phyloP scores from a whole-genome alignment of 108 stramenopile genomes.

The Skeletonema grethae region DNA sequence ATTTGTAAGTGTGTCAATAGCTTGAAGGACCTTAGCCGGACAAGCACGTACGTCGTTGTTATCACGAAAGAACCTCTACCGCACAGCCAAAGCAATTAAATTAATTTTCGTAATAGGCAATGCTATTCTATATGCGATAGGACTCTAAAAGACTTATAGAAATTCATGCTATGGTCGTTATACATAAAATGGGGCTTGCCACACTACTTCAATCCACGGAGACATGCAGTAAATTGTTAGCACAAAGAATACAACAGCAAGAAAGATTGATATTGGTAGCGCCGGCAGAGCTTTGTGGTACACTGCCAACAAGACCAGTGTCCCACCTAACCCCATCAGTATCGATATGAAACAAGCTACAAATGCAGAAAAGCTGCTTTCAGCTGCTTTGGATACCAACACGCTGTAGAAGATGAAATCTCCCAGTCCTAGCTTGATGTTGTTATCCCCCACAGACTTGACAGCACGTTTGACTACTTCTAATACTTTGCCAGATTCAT shows the following conservation, averaged over 20 bases:
- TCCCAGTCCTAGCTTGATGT: slow-evolving; percentile 71
- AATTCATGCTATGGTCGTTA: slow-evolving; percentile 12
- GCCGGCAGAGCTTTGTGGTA: slow-evolving; percentile 92
- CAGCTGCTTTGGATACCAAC: slow-evolving; percentile 91
- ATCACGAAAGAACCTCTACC: slow-evolving; percentile 47
- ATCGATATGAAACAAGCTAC: slow-evolving; percentile 87
- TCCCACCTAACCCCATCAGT: slow-evolving; percentile 82
- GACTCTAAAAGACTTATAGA: neutral
- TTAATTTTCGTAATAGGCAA: neutral
- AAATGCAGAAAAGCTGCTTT: slow-evolving; percentile 90
- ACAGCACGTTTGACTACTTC: slow-evolving; percentile 19
- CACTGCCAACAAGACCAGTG: slow-evolving; percentile 87
- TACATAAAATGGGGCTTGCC: slow-evolving; percentile 59
- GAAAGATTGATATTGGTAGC: slow-evolving; percentile 87
- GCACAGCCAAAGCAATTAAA: neutral
- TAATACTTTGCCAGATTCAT: slow-evolving; percentile 53
- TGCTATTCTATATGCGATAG: neutral
- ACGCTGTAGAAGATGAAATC: slow-evolving; percentile 98
- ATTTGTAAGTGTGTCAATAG: slow-evolving; percentile 31
- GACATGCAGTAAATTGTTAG: slow-evolving; percentile 64
- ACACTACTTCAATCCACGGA: slow-evolving; percentile 68
- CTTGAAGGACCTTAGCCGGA: slow-evolving; percentile 37
- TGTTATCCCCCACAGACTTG: slow-evolving; percentile 29
- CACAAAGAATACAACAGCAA: slow-evolving; percentile 82
- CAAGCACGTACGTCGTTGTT: slow-evolving; percentile 67